phyloP scores from a whole-genome alignment of 2,329 filamentous ascomycete genomes.

The Apiospora koreana region DNA sequence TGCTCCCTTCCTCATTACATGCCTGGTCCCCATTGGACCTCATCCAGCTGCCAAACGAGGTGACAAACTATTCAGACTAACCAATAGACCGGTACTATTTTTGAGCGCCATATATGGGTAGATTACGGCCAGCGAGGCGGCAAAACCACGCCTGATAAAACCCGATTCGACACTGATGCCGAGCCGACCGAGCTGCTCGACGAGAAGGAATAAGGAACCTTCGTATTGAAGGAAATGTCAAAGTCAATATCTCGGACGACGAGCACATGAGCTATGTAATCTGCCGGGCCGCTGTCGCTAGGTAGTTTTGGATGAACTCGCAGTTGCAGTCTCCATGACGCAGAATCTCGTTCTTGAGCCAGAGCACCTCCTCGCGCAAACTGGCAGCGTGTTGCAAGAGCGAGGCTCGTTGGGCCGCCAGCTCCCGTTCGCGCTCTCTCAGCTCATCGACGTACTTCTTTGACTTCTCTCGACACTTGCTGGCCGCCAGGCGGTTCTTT shows the following conservation, averaged over 20 bases:
- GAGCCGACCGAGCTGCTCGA: background rate
- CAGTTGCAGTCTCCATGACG: slow-evolving; percentile 29
- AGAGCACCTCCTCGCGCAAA: slow-evolving; percentile 31
- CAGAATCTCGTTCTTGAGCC: slow-evolving; percentile 32
- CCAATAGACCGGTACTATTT: background rate
- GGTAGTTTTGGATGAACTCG: slow-evolving; percentile 29
- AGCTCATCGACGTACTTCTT: slow-evolving; percentile 27
- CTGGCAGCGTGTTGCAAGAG: slow-evolving; percentile 22
- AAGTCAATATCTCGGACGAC: background rate
- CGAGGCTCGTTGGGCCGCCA: slow-evolving; percentile 18
- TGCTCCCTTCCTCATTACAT: background rate
- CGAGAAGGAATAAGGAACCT: background rate
- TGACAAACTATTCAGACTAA: background rate
- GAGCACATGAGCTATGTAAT: slow-evolving; percentile 10
- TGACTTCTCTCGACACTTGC: slow-evolving; percentile 32
- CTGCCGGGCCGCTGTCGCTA: slow-evolving; percentile 23
- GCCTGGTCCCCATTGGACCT: background rate
- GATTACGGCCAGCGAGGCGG: background rate
- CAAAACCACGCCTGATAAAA: background rate
- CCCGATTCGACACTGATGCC: background rate
- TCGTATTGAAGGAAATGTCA: background rate
- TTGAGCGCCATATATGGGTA: background rate
- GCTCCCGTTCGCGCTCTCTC: slow-evolving; percentile 23
- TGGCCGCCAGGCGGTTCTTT: slow-evolving; percentile 31
- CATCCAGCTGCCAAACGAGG: background rate